Percentiles rank a stretch among this genome's conserved stretches.
phyloP scores from a whole-genome alignment of 164 flowering plant species.

The Tetrastigma voinierianum region DNA sequence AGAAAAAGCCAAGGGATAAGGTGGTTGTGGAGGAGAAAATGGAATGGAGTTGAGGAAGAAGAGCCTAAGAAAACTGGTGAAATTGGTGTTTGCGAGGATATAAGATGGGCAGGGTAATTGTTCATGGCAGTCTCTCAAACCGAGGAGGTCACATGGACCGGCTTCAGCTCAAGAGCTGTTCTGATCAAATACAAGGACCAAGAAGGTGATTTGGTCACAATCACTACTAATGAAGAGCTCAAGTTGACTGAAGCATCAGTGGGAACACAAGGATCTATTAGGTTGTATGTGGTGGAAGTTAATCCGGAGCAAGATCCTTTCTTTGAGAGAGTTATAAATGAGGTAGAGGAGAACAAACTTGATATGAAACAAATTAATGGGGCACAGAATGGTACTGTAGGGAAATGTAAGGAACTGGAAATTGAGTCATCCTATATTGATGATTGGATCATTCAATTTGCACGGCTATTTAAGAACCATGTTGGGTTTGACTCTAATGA shows the following conservation, averaged over 20 bases:
- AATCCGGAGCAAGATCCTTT: constrained; percentile 67
- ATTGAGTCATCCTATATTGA: constrained; percentile 42
- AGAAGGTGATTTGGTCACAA: constrained; percentile 89
- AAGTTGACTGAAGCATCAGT: constrained; percentile 71
- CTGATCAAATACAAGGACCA: constrained; percentile 82
- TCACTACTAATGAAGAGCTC: constrained; percentile 74
- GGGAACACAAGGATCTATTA: constrained; percentile 47
- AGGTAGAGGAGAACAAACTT: constrained; percentile 10
- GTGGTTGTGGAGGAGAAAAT: constrained; percentile 8
- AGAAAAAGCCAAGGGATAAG: constrained; percentile 9
- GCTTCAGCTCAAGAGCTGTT: constrained; percentile 49
- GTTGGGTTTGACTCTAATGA: constrained; percentile 68
- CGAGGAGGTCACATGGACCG: constrained; percentile 54
- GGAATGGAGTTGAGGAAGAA: constrained; percentile 33
- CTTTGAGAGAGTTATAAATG: constrained; percentile 25
- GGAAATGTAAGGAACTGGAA: constrained; percentile 14
- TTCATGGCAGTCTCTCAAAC: constrained; percentile 50
- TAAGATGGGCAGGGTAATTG: constrained; percentile 74
- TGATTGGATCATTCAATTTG: constrained; percentile 76
- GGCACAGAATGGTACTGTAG: constrained; percentile 27
- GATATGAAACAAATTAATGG: constrained; percentile 11
- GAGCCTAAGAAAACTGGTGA: constrained; percentile 51
- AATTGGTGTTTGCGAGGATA: constrained; percentile 83
- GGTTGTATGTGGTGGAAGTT: constrained; percentile 66
- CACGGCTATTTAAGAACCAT: constrained; percentile 78